These are phyloP conservation scores for Aspergillus taichungensis DNA, from an alignment of 495 filamentous ascomycete species.

Conservation along the genomic window DNA sequence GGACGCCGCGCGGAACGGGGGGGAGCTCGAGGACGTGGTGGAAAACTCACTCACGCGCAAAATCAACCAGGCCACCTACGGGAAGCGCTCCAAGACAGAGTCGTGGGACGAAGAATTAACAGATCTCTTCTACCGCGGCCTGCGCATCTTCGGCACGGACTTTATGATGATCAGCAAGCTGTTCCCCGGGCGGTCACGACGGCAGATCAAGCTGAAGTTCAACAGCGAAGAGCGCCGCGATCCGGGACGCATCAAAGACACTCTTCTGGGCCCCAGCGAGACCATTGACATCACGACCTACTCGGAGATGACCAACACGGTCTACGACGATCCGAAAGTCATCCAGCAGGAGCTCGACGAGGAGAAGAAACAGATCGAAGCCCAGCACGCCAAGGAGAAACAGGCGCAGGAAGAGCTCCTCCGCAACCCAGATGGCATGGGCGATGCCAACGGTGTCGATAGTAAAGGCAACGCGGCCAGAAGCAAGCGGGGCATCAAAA, in stretches of 20 bases:
- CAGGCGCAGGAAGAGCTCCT: conserved; percentile 44
- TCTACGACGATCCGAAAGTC: conserved; percentile 45
- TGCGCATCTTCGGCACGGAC: conserved; percentile 86
- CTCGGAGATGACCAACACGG: conserved; percentile 50
- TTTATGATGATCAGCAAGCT: conserved; percentile 80
- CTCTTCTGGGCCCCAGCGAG: conserved; percentile 52
- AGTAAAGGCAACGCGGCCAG: conserved; percentile 30
- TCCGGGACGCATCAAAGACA: conserved; percentile 56
- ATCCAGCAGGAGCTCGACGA: conserved; percentile 57
- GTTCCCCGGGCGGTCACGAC: conserved; percentile 66
- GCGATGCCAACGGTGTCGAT: conserved; percentile 25
- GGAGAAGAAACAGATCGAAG: conserved; percentile 57
- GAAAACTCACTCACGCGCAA: conserved; percentile 78
- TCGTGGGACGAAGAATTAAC: conserved; percentile 72
- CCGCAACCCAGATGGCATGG: conserved; percentile 29
- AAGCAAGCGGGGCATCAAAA: conserved; percentile 30
- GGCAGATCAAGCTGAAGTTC: conserved; percentile 86
- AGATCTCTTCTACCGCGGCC: conserved; percentile 73
- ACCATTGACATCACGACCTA: conserved; percentile 59
- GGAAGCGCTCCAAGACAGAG: conserved; percentile 60
- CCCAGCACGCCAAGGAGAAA: conserved; percentile 54
- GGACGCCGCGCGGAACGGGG: conserved; percentile 46
- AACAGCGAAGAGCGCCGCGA: conserved; percentile 81
- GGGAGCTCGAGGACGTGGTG: conserved; percentile 52
- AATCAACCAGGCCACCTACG: conserved; percentile 63